Evolutionary conservation across 2,329 filamentous ascomycete species (phyloP).

Genomic region (Alternaria sp.): DNA sequence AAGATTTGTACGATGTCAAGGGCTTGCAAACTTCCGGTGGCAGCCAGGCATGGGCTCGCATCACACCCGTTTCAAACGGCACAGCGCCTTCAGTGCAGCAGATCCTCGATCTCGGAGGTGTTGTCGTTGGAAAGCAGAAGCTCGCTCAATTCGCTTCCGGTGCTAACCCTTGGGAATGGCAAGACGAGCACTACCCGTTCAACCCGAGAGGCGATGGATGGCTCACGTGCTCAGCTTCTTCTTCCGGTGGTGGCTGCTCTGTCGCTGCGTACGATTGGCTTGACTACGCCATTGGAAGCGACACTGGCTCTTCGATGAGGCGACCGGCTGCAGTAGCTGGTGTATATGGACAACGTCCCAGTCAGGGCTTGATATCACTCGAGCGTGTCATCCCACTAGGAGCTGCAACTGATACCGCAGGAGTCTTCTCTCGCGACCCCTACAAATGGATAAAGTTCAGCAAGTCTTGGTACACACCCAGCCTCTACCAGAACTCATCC

Average conservation of each 20-base stretch:
- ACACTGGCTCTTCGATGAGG: slow-evolving; percentile 58
- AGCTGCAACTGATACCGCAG: slow-evolving; percentile 33
- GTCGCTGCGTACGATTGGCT: slow-evolving; percentile 55
- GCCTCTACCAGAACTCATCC: slow-evolving; percentile 42
- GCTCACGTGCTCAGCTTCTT: slow-evolving; percentile 32
- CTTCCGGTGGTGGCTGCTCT: slow-evolving; percentile 49
- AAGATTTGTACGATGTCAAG: slow-evolving; percentile 36
- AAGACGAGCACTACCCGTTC: slow-evolving; percentile 49
- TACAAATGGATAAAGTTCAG: slow-evolving; percentile 48
- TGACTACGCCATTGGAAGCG: slow-evolving; percentile 54
- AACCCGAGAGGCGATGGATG: slow-evolving; percentile 50
- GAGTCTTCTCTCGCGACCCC: slow-evolving; percentile 34
- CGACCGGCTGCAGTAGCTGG: slow-evolving; percentile 54
- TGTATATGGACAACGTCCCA: slow-evolving; percentile 48
- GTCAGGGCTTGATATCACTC: slow-evolving; percentile 34
- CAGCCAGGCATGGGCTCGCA: slow-evolving; percentile 31
- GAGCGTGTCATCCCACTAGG: slow-evolving; percentile 33
- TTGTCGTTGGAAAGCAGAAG: slow-evolving; percentile 63
- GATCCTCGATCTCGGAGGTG: slow-evolving; percentile 35
- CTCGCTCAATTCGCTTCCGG: slow-evolving; percentile 55
- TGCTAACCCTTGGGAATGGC: slow-evolving; percentile 36
- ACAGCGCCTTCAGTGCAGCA: slow-evolving; percentile 33
- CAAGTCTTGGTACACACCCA: slow-evolving; percentile 49
- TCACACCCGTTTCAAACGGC: slow-evolving; percentile 23
- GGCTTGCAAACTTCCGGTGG: slow-evolving; percentile 34